These are phyloP conservation scores for Neurospora crassa DNA, from an alignment of 2,329 filamentous ascomycete genomes.

Conservation along the genomic window DNA sequence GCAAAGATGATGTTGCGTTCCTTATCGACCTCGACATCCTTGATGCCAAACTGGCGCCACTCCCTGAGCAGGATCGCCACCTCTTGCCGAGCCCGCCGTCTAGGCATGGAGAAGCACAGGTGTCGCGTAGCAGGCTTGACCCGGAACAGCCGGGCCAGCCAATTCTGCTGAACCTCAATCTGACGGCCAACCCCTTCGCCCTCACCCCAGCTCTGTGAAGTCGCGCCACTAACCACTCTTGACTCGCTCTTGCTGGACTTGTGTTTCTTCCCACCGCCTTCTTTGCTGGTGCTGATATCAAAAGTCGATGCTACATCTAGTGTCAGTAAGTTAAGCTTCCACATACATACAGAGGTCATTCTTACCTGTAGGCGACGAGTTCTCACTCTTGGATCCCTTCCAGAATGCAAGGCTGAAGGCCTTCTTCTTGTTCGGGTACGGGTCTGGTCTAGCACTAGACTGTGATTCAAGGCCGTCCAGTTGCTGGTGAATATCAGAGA, in stretches of 20 bases:
- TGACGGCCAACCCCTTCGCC: slow-evolving; percentile 36
- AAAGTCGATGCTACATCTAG: not conserved
- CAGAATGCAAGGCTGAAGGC: slow-evolving; percentile 46
- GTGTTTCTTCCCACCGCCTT: slow-evolving; percentile 16
- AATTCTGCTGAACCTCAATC: slow-evolving; percentile 66
- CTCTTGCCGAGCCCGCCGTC: slow-evolving; percentile 67
- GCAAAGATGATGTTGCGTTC: slow-evolving; percentile 71
- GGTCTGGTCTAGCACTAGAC: slow-evolving; percentile 15
- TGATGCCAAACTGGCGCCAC: slow-evolving; percentile 75
- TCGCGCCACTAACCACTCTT: slow-evolving; percentile 9
- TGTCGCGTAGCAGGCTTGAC: slow-evolving; percentile 73
- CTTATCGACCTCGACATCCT: slow-evolving; percentile 70
- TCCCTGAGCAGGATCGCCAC: slow-evolving; percentile 65
- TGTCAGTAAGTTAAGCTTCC: not conserved
- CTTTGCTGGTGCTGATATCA: slow-evolving; percentile 19
- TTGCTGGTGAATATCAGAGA: not conserved
- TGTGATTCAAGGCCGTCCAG: not conserved
- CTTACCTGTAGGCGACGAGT: slow-evolving; percentile 38
- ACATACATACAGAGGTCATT: not conserved
- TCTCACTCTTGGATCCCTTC: slow-evolving; percentile 36
- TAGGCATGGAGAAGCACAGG: slow-evolving; percentile 65
- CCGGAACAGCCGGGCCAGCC: slow-evolving; percentile 81
- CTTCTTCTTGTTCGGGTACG: slow-evolving; percentile 32
- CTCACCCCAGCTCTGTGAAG: slow-evolving; percentile 23
- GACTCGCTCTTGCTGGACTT: slow-evolving; percentile 15